phyloP scores from a whole-genome alignment of 2,329 filamentous ascomycete species.

The Plectosphaerella plurivora region DNA sequence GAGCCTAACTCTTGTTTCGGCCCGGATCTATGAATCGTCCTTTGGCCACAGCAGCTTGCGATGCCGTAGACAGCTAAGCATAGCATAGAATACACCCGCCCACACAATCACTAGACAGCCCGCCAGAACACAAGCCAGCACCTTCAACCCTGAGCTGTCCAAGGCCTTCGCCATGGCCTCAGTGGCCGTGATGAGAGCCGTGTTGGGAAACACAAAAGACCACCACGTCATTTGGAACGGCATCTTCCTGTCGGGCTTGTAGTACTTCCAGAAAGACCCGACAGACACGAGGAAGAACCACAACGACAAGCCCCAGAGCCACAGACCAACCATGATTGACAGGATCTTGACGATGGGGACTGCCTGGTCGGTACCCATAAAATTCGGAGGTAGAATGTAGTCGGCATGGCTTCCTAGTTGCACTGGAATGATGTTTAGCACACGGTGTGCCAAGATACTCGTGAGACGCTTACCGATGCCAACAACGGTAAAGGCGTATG shows the following conservation, averaged over 20 bases:
- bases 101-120: conserved; percentile 63
- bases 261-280: conserved; percentile 69
- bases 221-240: conserved; percentile 84
- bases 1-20: no score
- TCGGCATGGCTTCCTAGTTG: conserved; percentile 38
- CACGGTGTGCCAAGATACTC: no score
- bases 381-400: conserved; percentile 36
- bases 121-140: conserved; percentile 66
- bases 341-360: conserved; percentile 41
- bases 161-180: conserved; percentile 65
- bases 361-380: conserved; percentile 35
- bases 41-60: conserved; percentile 75
- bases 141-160: conserved; percentile 52
- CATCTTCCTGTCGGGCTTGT: conserved; percentile 52
- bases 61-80: conserved; percentile 63
- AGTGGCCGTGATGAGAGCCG: conserved; percentile 69
- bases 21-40: conserved; percentile 28
- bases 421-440: conserved; percentile 19
- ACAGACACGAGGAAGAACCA: conserved; percentile 82
- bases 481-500: conserved; percentile 55
- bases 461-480: conserved; percentile 29
- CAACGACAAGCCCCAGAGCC: conserved; percentile 77
- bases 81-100: conserved; percentile 63
- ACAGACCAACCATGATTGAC: conserved; percentile 62
- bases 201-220: conserved; percentile 79